Base-by-base conservation (phyloP, 2,329 filamentous ascomycete species). In the Beauveria caledonica region DNA sequence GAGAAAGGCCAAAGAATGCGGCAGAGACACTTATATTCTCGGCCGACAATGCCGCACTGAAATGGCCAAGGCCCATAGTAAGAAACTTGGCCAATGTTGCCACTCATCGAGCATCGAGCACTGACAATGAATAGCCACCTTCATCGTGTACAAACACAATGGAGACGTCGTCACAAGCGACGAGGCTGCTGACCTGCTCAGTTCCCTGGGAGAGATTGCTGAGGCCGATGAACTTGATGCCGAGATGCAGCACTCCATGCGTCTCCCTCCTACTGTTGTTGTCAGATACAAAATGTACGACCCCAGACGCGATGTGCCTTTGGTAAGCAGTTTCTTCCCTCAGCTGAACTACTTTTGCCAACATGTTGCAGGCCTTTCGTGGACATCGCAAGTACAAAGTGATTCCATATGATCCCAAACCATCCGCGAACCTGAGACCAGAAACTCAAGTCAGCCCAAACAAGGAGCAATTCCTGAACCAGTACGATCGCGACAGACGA, bases 31-130 rank as follows among this genome's bases (percentile, higher is more conserved):
- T 9, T 62, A 77, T 3, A 80, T 86, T 58, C 74, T 80, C 48
- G 83, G 82, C 15, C 81, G 85, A 11, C 74, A 78, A 13, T 84
- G 81, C 69, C 82, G 85, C 19, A 81, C 78, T 21, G 85, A 88
- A 71, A 80, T 77, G 70, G 82, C 82, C 21, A 80, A 80, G 64
- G 84, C 80, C 27, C 82, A 85, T 65, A 76, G 85, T 83, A 70
- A 73, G 80, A 13, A 15, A 27, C 4, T 63, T 71, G 3, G 4
- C 15, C 51, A 19, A 33, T 9, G 5, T 8, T 29, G 17, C 49
- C 42, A 13, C 39, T 21, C 7, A 17, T 17, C 68, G 74, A 44
- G 75, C 45, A 44, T 42, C 25, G 21, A 23, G 7, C 5, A 49
- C 29, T 29, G 56, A 1, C 53, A 7, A 10, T 21, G 21, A n/a